Percentiles rank a stretch among this genome's conserved stretches.
These are phyloP conservation scores for Xylaria sp. DNA, from an alignment of 2,329 filamentous ascomycete genomes.

Conservation along the genomic window DNA sequence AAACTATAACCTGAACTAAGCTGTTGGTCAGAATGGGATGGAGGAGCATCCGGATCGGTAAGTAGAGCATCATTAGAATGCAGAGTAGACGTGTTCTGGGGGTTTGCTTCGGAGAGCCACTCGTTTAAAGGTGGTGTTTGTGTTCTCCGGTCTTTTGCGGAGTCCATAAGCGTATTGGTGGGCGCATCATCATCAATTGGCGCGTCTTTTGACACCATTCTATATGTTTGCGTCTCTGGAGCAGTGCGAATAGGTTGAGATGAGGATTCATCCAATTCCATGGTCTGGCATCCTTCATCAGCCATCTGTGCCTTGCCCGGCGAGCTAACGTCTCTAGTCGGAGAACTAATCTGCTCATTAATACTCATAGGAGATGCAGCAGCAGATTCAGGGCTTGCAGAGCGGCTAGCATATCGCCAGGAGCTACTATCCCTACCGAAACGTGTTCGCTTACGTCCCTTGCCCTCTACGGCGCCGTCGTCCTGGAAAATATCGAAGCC, in stretches of 20 bases:
- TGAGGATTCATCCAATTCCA: conserved; percentile 47
- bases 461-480: conserved; percentile 68
- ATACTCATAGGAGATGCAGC: conserved; percentile 15
- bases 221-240: conserved; percentile 14
- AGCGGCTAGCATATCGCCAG: conserved; percentile 80
- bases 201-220: background rate
- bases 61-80: background rate
- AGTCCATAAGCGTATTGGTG: background rate
- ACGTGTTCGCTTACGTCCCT: conserved; percentile 74
- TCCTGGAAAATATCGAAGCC: conserved; percentile 77
- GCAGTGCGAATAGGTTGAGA: conserved; percentile 27
- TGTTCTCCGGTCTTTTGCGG: background rate
- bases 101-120: background rate
- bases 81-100: background rate
- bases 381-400: conserved; percentile 71
- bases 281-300: conserved; percentile 55
- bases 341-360: conserved; percentile 37
- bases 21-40: conserved; percentile 1
- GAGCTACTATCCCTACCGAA: conserved; percentile 72
- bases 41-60: background rate
- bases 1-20: conserved; percentile 1
- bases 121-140: background rate
- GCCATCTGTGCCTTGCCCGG: conserved; percentile 46
- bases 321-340: conserved; percentile 37
- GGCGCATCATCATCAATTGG: background rate